Base-by-base conservation (phyloP, 352 stramenopile genomes). In the Phytopythium sindhum region DNA sequence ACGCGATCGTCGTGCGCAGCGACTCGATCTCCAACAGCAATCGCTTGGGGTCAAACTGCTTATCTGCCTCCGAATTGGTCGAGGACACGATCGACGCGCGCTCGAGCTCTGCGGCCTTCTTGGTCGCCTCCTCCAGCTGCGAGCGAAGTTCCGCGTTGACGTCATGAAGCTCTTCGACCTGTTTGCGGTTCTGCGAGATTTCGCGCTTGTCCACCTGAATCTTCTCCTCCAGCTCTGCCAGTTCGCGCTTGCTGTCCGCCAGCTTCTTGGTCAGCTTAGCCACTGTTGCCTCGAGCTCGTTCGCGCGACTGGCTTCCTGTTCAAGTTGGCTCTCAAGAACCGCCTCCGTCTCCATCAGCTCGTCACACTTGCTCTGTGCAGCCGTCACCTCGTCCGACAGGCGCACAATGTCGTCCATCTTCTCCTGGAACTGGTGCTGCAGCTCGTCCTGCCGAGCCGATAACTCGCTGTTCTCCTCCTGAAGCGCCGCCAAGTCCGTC, bases 1-100 rank as follows among this genome's bases (percentile, higher is more conserved):
- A 80, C 31, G 77, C 78, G 42, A 89, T 67, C 10, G 70, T 80
- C 6, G 65, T 61, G 8, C 80, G 77, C 41, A 92, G 72, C 8
- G 78, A 77, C 57, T 88, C 75, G 63, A 89, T 76, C 61, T 92
- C 83, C 29, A 86, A 55, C 62, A 66, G 70, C 12, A 70, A 59
- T n/a, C 72, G 72, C 58, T 74, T 74, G 0, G 69, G 73, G 50
- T 76, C 64, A 35, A 64, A 37, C 41, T 75, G 66, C 55, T 75
- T 75, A n/a, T 72, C 68, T 0, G 62, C 67, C 4, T 70, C 63
- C 2, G 75, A 78, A 41, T 53, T 52, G 15, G 72, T 80, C 10
- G 79, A 21, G 7, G 47, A 85, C 17, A 76, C 24, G 9, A 68
- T 57, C 21, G 75, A 75, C 14, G 63, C 65, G 33, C 72, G 75